These are phyloP conservation scores for Hymenoscyphus infarciens DNA, from an alignment of 2,329 filamentous ascomycete species.

Conservation along the genomic window DNA sequence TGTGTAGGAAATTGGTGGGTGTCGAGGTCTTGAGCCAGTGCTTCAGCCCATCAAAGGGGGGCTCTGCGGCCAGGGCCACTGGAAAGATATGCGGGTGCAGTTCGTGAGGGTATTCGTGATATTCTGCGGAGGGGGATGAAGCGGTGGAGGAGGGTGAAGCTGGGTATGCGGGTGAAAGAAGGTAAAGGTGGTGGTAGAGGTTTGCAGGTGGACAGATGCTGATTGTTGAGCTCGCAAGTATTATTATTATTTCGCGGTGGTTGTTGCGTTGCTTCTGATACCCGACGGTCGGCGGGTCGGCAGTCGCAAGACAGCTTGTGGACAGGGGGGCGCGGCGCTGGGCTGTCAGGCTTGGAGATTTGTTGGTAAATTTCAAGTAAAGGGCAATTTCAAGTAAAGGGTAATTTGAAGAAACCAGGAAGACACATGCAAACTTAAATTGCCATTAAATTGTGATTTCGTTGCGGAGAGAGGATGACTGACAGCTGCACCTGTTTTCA, in stretches of 20 bases:
- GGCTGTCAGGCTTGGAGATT: background rate
- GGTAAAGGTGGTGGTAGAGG: background rate
- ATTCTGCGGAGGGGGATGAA: background rate
- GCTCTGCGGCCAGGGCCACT: conserved; percentile 7
- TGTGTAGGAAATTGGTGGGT: conserved; percentile 2
- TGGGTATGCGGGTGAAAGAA: background rate
- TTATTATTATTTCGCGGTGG: conserved; percentile 1
- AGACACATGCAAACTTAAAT: too few species aligned
- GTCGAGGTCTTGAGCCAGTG: conserved; percentile 12
- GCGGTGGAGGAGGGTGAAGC: background rate
- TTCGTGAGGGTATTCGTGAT: background rate
- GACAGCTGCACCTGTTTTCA: too few species aligned
- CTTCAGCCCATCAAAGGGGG: conserved; percentile 20
- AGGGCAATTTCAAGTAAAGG: too few species aligned
- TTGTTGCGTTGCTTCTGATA: background rate
- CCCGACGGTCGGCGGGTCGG: too few species aligned
- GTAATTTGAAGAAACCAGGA: too few species aligned
- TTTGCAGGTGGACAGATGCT: background rate
- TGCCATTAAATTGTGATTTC: too few species aligned
- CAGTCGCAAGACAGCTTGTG: background rate
- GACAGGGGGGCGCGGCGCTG: too few species aligned
- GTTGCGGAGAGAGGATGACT: too few species aligned
- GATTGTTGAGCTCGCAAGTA: background rate
- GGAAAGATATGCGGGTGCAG: background rate
- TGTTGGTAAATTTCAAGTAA: background rate